phyloP scores from a whole-genome alignment of 352 stramenopile species.

The Globisporangium nagaii region DNA sequence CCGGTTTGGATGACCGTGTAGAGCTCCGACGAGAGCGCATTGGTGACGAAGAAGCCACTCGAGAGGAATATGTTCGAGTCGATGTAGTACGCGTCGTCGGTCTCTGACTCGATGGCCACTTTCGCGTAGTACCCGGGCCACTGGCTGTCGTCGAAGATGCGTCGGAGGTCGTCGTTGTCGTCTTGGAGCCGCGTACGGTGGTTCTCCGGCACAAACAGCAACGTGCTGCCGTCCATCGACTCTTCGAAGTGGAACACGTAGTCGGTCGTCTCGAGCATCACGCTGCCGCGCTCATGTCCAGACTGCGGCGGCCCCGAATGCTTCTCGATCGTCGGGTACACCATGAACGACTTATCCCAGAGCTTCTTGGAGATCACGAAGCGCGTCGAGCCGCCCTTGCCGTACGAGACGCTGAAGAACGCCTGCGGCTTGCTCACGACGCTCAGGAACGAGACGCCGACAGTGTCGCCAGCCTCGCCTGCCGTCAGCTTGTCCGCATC shows the following conservation, averaged over 20 bases:
- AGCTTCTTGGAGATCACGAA: constrained; percentile 53
- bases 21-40: constrained; percentile 31
- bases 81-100: constrained; percentile 46
- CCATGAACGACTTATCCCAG: constrained; percentile 65
- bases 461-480: not conserved
- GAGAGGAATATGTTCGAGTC: constrained; percentile 41
- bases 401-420: constrained; percentile 43
- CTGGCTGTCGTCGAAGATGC: constrained; percentile 55
- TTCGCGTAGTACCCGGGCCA: constrained; percentile 56
- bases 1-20: constrained; percentile 21
- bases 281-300: constrained; percentile 41
- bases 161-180: constrained; percentile 38
- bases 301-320: constrained; percentile 32
- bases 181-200: constrained; percentile 31
- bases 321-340: constrained; percentile 64
- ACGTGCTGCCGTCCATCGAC: constrained; percentile 20
- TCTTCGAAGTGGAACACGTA: constrained; percentile 71
- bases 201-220: constrained; percentile 57
- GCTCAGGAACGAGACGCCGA: not conserved
- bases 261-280: constrained; percentile 54
- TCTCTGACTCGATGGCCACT: constrained; percentile 59
- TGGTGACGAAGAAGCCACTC: constrained; percentile 76
- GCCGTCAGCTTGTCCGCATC: constrained; percentile 4
- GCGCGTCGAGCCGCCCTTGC: constrained; percentile 16
- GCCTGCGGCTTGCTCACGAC: not conserved